Evolutionary conservation across 805 yeast genomes (phyloP).

Genomic region (Debaryomyces prosopidis): DNA sequence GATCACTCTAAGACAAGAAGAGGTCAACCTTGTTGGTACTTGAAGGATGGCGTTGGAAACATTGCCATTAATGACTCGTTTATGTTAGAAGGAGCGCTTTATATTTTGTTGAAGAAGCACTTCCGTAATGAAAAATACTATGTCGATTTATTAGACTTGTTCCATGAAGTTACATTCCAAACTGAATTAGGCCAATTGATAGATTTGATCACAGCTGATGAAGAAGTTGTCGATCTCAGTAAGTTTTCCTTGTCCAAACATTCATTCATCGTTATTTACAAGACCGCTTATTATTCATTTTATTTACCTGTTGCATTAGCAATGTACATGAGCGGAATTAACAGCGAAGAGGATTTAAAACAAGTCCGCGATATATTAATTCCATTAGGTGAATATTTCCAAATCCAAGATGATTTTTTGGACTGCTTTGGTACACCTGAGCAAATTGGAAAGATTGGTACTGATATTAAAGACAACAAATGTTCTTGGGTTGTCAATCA

Average conservation of each 20-base stretch:
- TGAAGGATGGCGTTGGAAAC: conserved; percentile 73
- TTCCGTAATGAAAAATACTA: conserved; percentile 82
- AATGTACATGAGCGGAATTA: conserved; percentile 86
- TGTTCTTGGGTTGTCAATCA: conserved; percentile 97
- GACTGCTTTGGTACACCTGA: conserved; percentile 98
- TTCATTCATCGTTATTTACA: conserved; percentile 91
- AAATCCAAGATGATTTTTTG: conserved; percentile 95
- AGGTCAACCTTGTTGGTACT: conserved; percentile 99
- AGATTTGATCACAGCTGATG: conserved; percentile 96
- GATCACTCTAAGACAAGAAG: conserved; percentile 94
- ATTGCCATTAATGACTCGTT: conserved; percentile 97
- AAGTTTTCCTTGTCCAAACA: conserved; percentile 88
- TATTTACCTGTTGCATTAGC: conserved; percentile 97
- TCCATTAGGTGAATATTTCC: conserved; percentile 98
- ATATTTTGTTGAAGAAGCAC: conserved; percentile 82
- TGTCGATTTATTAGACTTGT: conserved; percentile 85
- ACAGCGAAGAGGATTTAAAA: conserved; percentile 68
- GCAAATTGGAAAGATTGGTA: conserved; percentile 97
- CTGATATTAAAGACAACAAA: conserved; percentile 97
- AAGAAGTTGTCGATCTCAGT: conserved; percentile 84
- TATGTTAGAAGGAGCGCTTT: conserved; percentile 94
- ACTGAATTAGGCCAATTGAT: conserved; percentile 96
- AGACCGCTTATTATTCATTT: conserved; percentile 97
- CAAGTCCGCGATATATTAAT: conserved; percentile 87
- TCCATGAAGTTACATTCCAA: conserved; percentile 96